Evolutionary conservation across 495 filamentous ascomycete genomes (phyloP).

Genomic region (Rhypophila decipiens): DNA sequence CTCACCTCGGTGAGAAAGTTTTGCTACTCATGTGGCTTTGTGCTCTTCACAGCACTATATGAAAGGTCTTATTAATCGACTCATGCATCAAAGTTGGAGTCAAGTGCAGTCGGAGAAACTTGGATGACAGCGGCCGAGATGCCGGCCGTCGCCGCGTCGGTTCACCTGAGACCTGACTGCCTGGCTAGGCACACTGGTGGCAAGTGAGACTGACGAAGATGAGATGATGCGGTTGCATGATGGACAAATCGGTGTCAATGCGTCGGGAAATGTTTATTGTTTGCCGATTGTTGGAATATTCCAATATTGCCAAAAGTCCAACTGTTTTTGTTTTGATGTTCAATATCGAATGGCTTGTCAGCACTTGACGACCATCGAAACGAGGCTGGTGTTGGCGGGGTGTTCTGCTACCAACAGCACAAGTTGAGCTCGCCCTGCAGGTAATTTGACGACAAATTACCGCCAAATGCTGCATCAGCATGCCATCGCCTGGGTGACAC

Average conservation of each 20-base stretch:
- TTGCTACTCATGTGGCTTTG: background rate
- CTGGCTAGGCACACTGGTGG: constrained; percentile 5
- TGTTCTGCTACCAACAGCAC: constrained; percentile 1
- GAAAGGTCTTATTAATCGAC: too few species aligned
- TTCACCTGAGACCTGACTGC: background rate
- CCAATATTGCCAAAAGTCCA: too few species aligned
- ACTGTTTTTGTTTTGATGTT: background rate
- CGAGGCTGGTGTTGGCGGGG: background rate
- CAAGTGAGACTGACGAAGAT: background rate
- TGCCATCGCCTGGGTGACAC: too few species aligned
- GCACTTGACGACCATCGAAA: constrained; percentile 15
- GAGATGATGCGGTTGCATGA: too few species aligned
- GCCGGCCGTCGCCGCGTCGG: too few species aligned
- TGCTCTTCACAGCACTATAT: background rate
- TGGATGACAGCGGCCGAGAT: background rate
- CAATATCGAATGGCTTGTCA: background rate
- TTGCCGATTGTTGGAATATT: too few species aligned
- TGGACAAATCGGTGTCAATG: too few species aligned
- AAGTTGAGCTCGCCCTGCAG: background rate
- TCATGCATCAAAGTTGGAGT: too few species aligned
- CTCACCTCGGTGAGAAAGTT: background rate
- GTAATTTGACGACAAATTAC: background rate
- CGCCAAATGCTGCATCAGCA: too few species aligned
- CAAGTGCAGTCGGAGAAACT: too few species aligned
- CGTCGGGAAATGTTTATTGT: too few species aligned